Evolutionary conservation across 495 filamentous ascomycete genomes (phyloP).

Genomic region (Aspergillus olivimuriae): DNA sequence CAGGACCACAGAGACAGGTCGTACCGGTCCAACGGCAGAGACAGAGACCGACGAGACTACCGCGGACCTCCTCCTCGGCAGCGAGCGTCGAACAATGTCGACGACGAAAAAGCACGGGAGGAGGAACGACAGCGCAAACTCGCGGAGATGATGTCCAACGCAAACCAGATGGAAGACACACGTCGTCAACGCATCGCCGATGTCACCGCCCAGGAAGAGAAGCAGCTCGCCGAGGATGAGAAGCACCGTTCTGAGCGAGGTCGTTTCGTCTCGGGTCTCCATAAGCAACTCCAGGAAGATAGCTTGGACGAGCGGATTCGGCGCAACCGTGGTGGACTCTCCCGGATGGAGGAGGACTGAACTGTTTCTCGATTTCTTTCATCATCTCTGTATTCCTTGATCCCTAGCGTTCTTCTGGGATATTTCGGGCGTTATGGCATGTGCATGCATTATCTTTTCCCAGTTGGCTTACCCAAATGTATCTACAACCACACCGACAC

Average conservation of each 20-base stretch:
- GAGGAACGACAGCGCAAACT: conserved; percentile 54
- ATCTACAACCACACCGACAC: too few relatives aligned
- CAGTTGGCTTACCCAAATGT: too few relatives aligned
- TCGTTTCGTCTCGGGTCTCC: conserved; percentile 35
- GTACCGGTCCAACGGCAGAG: conserved; percentile 7
- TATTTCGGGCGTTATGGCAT: neutral
- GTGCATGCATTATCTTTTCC: too few relatives aligned
- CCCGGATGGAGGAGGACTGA: conserved; percentile 30
- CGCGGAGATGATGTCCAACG: conserved; percentile 82
- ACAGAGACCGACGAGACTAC: conserved; percentile 12
- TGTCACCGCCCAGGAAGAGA: conserved; percentile 58
- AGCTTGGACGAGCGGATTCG: conserved; percentile 38
- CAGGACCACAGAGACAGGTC: conserved; percentile 12
- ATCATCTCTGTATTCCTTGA: neutral
- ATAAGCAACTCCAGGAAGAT: conserved; percentile 35
- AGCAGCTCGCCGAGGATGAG: conserved; percentile 56
- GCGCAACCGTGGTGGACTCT: conserved; percentile 33
- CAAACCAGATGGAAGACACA: conserved; percentile 67
- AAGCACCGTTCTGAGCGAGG: conserved; percentile 36
- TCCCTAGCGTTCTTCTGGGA: neutral
- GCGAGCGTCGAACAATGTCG: conserved; percentile 4
- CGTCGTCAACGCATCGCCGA: conserved; percentile 65
- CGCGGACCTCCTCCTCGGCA: conserved; percentile 20
- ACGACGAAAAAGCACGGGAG: conserved; percentile 18
- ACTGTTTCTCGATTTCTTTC: conserved; percentile 2